Conservation (phyloP, 768 basidiomycete genomes). For the Leccinum imitatum region DNA sequence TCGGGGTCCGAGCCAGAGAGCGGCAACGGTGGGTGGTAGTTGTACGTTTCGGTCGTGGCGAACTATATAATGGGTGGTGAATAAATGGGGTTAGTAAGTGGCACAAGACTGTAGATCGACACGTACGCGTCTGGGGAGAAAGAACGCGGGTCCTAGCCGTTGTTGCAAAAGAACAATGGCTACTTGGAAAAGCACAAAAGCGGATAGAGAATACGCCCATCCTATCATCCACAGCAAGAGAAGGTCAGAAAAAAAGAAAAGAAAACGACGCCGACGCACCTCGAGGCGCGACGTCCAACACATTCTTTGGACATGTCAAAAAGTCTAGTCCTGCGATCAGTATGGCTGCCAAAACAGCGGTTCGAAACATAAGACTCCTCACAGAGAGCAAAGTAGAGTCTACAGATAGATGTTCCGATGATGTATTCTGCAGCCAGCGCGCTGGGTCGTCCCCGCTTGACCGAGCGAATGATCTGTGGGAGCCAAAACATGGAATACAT, state of each 20-base stretch:
- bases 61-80: conserved; percentile 41
- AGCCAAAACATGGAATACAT: conserved; percentile 84
- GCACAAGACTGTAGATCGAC: background rate
- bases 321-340: conserved; percentile 55
- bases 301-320: conserved; percentile 79
- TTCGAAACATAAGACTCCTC: conserved; percentile 31
- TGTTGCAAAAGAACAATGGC: conserved; percentile 70
- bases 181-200: conserved; percentile 64
- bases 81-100: background rate
- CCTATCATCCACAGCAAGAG: conserved; percentile 36
- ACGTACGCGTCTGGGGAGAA: conserved; percentile 68
- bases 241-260: conserved; percentile 1
- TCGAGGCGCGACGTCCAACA: conserved; percentile 76
- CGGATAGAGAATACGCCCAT: conserved; percentile 63
- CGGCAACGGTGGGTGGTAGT: conserved; percentile 84
- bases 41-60: conserved; percentile 58
- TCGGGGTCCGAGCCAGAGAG: conserved; percentile 59
- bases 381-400: conserved; percentile 77
- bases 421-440: conserved; percentile 71
- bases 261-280: conserved; percentile 42
- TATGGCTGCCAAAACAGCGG: background rate
- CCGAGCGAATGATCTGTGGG: conserved; percentile 80
- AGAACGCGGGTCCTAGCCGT: conserved; percentile 76
- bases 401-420: conserved; percentile 70
- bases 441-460: conserved; percentile 65